Evolutionary conservation across 1,284 basidiomycete species (phyloP).

Genomic region (Tilletia horrida): DNA sequence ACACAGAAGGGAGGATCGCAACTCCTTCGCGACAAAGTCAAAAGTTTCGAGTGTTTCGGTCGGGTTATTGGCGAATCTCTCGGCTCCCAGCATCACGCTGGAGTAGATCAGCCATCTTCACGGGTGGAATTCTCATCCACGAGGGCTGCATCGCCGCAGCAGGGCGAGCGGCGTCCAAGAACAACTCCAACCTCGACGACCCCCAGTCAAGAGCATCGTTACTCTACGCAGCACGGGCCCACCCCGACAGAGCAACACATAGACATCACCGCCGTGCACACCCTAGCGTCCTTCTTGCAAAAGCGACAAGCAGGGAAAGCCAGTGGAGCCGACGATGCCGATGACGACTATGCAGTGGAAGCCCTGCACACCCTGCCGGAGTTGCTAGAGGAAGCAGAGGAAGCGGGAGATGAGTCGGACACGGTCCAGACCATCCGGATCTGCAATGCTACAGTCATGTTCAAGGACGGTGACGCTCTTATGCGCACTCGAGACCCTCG

Average conservation of each 20-base stretch:
- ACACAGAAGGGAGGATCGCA: neutral
- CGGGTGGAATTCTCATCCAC: constrained; percentile 22
- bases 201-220: constrained; percentile 30
- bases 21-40: neutral
- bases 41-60: neutral
- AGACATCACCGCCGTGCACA: constrained; percentile 33
- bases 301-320: no score
- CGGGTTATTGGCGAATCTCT: neutral
- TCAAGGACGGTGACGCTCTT: constrained; percentile 41
- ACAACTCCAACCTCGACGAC: constrained; percentile 28
- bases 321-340: no score
- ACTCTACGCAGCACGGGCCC: constrained; percentile 49
- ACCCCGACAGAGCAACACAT: constrained; percentile 17
- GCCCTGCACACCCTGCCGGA: constrained; percentile 42
- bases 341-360: constrained; percentile 28
- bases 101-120: neutral
- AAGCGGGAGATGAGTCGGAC: constrained; percentile 30
- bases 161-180: constrained; percentile 22
- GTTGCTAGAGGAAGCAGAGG: constrained; percentile 47
- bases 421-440: constrained; percentile 28
- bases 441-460: constrained; percentile 43
- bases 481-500: constrained; percentile 45
- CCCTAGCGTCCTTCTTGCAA: constrained; percentile 41
- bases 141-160: constrained; percentile 44
- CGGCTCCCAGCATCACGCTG: neutral